Percentiles rank a stretch among this genome's conserved stretches.
Conservation (phyloP, 2,329 filamentous ascomycete species). For the Aspergillus costaricaensis region DNA sequence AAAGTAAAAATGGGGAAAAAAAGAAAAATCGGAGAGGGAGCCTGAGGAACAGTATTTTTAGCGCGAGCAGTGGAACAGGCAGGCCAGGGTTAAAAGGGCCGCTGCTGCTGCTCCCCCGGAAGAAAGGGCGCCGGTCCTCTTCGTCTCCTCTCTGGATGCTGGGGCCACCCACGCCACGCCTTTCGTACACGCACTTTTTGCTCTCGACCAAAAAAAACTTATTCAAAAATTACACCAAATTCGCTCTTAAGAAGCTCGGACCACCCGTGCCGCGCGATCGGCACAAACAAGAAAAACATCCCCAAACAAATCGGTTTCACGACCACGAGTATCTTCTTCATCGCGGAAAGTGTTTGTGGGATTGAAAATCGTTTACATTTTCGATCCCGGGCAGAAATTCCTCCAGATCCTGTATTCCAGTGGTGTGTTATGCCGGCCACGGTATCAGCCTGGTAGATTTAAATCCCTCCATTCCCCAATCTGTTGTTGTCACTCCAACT, state of each 20-base stretch:
- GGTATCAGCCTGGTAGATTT: background rate
- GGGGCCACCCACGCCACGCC: slow-evolving; percentile 15
- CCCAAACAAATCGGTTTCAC: background rate
- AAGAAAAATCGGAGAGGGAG: slow-evolving; percentile 5
- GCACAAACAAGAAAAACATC: slow-evolving; percentile 4
- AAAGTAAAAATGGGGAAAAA: slow-evolving; percentile 4
- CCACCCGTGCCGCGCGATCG: slow-evolving; percentile 20
- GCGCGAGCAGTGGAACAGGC: slow-evolving; percentile 16
- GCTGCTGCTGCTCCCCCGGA: slow-evolving; percentile 23
- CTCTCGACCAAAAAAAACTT: background rate
- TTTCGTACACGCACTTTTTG: slow-evolving; percentile 23
- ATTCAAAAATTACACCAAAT: slow-evolving; percentile 1
- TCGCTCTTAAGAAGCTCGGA: slow-evolving; percentile 10
- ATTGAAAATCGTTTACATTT: background rate
- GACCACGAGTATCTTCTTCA: background rate
- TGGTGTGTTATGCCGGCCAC: no score
- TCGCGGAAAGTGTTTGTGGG: background rate
- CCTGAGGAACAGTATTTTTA: slow-evolving; percentile 22
- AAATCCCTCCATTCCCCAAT: background rate
- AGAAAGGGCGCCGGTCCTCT: slow-evolving; percentile 18
- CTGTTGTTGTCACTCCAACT: background rate
- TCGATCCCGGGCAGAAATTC: no score
- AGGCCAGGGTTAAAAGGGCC: slow-evolving; percentile 41
- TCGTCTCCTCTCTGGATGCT: slow-evolving; percentile 19
- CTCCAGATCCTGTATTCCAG: no score